phyloP scores from a whole-genome alignment of 176 grass and related monocot species.

The Oryza punctata region DNA sequence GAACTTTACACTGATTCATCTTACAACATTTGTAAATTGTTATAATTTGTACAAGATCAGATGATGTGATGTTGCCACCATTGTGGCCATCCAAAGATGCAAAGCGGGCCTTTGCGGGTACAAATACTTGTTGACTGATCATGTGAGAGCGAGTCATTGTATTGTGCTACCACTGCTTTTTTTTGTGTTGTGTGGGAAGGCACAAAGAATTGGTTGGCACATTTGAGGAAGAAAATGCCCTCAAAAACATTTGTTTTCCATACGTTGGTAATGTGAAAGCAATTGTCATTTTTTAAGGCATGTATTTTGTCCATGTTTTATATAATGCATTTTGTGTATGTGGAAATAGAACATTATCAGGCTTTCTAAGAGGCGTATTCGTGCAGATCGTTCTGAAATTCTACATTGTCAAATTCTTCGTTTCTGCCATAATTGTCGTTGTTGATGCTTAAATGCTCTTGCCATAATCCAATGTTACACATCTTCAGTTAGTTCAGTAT shows the following conservation, averaged over 20 bases:
- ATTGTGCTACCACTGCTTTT: conserved; percentile 8
- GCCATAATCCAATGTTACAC: neutral
- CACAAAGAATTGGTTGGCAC: neutral
- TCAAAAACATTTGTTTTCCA: conserved; percentile 18
- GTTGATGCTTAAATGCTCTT: neutral
- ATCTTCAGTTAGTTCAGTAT: neutral
- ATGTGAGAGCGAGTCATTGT: conserved; percentile 30
- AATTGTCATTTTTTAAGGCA: neutral
- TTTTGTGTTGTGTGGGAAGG: conserved; percentile 19
- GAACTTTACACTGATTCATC: conserved; percentile 38
- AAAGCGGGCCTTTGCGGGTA: conserved; percentile 23
- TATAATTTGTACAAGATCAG: conserved; percentile 37
- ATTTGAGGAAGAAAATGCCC: conserved; percentile 24
- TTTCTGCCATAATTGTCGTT: neutral
- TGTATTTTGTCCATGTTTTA: neutral
- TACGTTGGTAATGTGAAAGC: neutral
- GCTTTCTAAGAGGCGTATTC: neutral
- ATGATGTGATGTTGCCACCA: conserved; percentile 40
- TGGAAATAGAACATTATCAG: conserved; percentile 1
- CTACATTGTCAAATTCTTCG: neutral
- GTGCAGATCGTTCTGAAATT: neutral
- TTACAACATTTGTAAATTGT: conserved; percentile 30
- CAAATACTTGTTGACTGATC: conserved; percentile 29
- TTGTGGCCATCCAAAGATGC: conserved; percentile 55
- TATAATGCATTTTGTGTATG: neutral